A percentile compares a stretch with the other conserved stretches of the same genome.
Conservation (phyloP, 2,329 filamentous ascomycete genomes). For the Aspergillus ibericus region DNA sequence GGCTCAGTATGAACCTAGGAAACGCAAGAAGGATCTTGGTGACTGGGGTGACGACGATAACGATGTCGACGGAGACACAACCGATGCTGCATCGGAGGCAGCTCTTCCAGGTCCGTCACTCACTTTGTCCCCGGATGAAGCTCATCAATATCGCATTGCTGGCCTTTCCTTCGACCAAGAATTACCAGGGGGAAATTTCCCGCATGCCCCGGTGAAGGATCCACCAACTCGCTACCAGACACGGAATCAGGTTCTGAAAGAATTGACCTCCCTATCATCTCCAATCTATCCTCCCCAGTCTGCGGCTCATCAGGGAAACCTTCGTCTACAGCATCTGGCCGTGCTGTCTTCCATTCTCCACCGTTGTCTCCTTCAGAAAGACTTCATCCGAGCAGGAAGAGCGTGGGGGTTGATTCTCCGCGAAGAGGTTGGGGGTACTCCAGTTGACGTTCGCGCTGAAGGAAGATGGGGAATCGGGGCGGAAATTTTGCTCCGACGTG, state of each 20-base stretch:
- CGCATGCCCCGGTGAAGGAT: slow-evolving; percentile 34
- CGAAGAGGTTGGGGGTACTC: slow-evolving; percentile 55
- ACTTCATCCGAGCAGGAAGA: slow-evolving; percentile 69
- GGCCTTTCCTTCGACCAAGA: slow-evolving; percentile 40
- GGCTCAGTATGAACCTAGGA: slow-evolving; percentile 37
- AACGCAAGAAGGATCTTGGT: slow-evolving; percentile 32
- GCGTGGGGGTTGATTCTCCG: slow-evolving; percentile 74
- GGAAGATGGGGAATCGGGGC: slow-evolving; percentile 81
- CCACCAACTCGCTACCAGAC: slow-evolving; percentile 13
- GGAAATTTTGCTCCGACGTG: slow-evolving; percentile 71
- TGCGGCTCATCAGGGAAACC: slow-evolving; percentile 32
- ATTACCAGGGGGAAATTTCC: slow-evolving; percentile 43
- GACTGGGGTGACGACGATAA: slow-evolving; percentile 28
- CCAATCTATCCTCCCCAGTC: slow-evolving; percentile 37
- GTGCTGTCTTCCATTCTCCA: slow-evolving; percentile 70
- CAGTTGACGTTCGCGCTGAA: slow-evolving; percentile 67
- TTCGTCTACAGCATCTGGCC: slow-evolving; percentile 58
- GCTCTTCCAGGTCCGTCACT: slow-evolving; percentile 24
- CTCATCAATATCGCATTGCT: slow-evolving; percentile 45
- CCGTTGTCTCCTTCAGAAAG: slow-evolving; percentile 67
- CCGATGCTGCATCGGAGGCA: slow-evolving; percentile 30
- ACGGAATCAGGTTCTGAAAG: slow-evolving; percentile 22
- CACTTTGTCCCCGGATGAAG: slow-evolving; percentile 42
- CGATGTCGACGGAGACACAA: slow-evolving; percentile 27
- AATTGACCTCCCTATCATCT: slow-evolving; percentile 32